Evolutionary conservation across 2,329 filamentous ascomycete species (phyloP), one percentile per base, ranked within the genome.

Genomic region (Fusarium subglutinans): DNA sequence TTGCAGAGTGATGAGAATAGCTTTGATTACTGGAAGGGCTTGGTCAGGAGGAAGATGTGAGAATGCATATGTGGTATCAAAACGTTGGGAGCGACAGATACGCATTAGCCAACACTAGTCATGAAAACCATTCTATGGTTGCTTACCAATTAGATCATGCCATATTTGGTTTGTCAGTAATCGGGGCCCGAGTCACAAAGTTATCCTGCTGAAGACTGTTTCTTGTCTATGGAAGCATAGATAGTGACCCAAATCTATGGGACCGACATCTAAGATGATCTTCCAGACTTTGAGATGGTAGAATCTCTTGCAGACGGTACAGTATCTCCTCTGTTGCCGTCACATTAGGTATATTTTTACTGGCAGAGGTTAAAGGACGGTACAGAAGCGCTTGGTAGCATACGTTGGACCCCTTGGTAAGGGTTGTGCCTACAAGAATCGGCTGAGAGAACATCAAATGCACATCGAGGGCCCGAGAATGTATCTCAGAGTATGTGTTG

Each of bases 1-100:
- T 83, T 99, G 83, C 95, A 98, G 86, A 98, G 95, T 81, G 96
- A 99, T 82, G 94, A 95, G 81, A 99, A 99, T 80, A 98, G 95
- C 82, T 99, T 99, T 85, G 96, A 99, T 83, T 99, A 98, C 82
- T 97, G 98, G 84, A 94, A 90, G 80, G 96, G 96, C 0, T 80
- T 99, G 78, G 85, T 99, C 26, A 94, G 90, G 85, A 89, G 92
- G 78, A 98, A 97, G 86, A 82, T 91, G 5, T 95, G 37, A 62
- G 44, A 8, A 58, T 28, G 18, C 18, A 26, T 24, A 15, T 26
- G 14, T 56, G 28, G n/a, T 20, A 13, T 22, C 14, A 13, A 28
- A 22, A 24, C 35, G 13, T 5, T 17, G 5, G 24, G 2, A 28
- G 24, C 10, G n/a, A 3, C 24, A 28, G 20, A 38, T 28, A 28